phyloP scores from a whole-genome alignment of 805 yeast genomes.

The Schwanniomyces pseudopolymorphus region DNA sequence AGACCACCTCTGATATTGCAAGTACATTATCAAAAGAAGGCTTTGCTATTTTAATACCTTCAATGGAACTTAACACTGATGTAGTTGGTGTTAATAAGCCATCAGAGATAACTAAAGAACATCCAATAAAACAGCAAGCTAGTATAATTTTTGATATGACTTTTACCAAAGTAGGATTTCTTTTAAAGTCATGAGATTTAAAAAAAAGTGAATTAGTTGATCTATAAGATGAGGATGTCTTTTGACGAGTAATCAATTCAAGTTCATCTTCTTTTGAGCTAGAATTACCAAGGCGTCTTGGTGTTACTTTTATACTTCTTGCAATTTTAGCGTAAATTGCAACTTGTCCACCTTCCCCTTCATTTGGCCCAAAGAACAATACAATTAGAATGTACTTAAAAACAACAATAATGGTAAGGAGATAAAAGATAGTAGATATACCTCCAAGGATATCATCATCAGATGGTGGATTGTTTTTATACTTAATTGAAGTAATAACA shows the following conservation, averaged over 20 bases:
- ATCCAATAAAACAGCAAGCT: slow-evolving; percentile 49
- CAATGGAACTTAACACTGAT: slow-evolving; percentile 56
- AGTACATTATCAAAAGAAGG: slow-evolving; percentile 46
- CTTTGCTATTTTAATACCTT: slow-evolving; percentile 54
- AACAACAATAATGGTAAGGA: slow-evolving; percentile 53
- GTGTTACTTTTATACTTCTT: slow-evolving; percentile 46
- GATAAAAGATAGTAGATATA: slow-evolving; percentile 53
- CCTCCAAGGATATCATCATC: slow-evolving; percentile 48
- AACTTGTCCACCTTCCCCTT: slow-evolving; percentile 64
- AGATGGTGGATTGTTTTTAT: slow-evolving; percentile 28
- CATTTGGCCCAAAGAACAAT: slow-evolving; percentile 50
- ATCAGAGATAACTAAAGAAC: slow-evolving; percentile 57
- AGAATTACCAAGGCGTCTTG: slow-evolving; percentile 43
- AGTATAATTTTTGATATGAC: slow-evolving; percentile 32
- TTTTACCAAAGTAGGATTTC: slow-evolving; percentile 24
- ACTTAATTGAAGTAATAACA: slow-evolving; percentile 37
- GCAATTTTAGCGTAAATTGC: slow-evolving; percentile 64
- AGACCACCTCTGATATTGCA: slow-evolving; percentile 49
- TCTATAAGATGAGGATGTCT: slow-evolving; percentile 29
- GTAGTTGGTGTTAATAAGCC: slow-evolving; percentile 65
- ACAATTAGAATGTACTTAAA: slow-evolving; percentile 52
- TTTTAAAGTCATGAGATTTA: slow-evolving; percentile 14
- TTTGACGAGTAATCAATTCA: slow-evolving; percentile 33
- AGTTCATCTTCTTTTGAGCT: slow-evolving; percentile 34
- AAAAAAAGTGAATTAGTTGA: slow-evolving; percentile 13